Evolutionary conservation across 2,329 filamentous ascomycete species (phyloP).

Genomic region (Phaeoacremonium minimum): DNA sequence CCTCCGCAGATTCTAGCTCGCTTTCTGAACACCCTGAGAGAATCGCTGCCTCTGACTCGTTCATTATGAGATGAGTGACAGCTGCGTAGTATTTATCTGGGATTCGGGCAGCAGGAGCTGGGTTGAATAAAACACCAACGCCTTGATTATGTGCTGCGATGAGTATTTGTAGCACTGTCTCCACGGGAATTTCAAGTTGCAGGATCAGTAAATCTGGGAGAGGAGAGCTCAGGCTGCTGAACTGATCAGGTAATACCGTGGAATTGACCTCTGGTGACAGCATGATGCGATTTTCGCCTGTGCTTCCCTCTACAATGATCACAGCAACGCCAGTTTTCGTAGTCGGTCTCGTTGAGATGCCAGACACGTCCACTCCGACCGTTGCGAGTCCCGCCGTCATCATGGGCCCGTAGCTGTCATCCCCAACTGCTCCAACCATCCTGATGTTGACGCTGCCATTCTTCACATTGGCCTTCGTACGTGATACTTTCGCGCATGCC

Average conservation of each 20-base stretch:
- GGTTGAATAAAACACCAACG: slow-evolving; percentile 63
- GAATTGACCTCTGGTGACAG: slow-evolving; percentile 51
- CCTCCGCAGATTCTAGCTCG: slow-evolving; percentile 26
- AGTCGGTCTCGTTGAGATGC: slow-evolving; percentile 31
- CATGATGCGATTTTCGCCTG: slow-evolving; percentile 54
- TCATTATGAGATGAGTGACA: slow-evolving; percentile 66
- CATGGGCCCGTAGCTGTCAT: slow-evolving; percentile 43
- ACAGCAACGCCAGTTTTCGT: slow-evolving; percentile 51
- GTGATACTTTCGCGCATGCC: slow-evolving; percentile 58
- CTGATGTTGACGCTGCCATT: slow-evolving; percentile 32
- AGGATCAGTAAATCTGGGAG: slow-evolving; percentile 52
- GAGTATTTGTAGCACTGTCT: slow-evolving; percentile 47
- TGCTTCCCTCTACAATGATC: slow-evolving; percentile 51
- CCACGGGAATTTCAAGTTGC: slow-evolving; percentile 56
- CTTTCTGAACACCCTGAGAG: slow-evolving; percentile 38
- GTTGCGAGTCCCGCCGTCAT: slow-evolving; percentile 39
- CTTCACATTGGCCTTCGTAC: slow-evolving; percentile 25
- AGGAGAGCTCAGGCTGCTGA: slow-evolving; percentile 26
- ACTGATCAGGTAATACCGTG: slow-evolving; percentile 7
- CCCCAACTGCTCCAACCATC: slow-evolving; percentile 56
- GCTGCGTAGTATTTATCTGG: slow-evolving; percentile 53
- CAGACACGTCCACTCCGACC: slow-evolving; percentile 41
- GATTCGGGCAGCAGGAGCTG: slow-evolving; percentile 59
- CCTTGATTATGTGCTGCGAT: slow-evolving; percentile 27
- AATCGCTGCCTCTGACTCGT: slow-evolving; percentile 68